A percentile compares a stretch with the other conserved stretches of the same genome.
Evolutionary conservation across 2,329 filamentous ascomycete species (phyloP).

Genomic region (Lasiodiplodia sp.): DNA sequence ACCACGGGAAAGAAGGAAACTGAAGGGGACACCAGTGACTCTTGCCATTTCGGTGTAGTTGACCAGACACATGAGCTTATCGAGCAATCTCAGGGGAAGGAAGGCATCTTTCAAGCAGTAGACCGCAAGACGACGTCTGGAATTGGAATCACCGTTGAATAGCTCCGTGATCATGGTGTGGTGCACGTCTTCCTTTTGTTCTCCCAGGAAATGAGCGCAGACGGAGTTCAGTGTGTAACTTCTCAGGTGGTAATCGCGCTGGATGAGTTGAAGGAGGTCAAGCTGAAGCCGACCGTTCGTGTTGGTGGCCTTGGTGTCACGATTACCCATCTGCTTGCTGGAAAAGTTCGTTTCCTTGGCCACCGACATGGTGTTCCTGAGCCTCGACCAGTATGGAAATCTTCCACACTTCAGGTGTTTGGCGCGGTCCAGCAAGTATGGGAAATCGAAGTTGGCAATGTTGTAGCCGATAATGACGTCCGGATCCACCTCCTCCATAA

Average conservation of each 20-base stretch:
- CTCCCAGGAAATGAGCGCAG: constrained; percentile 89
- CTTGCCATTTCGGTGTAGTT: constrained; percentile 99
- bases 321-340: constrained; percentile 97
- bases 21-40: constrained; percentile 98
- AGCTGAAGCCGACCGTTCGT: constrained; percentile 93
- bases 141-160: constrained; percentile 95
- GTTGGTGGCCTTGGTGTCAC: constrained; percentile 93
- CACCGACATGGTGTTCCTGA: constrained; percentile 74
- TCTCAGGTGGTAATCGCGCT: constrained; percentile 91
- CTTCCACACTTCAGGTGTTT: constrained; percentile 78
- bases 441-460: constrained; percentile 98
- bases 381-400: constrained; percentile 88
- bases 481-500: constrained; percentile 87
- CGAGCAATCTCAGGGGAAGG: constrained; percentile 90
- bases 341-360: constrained; percentile 86
- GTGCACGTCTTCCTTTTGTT: constrained; percentile 98
- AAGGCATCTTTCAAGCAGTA: constrained; percentile 99
- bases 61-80: constrained; percentile 97
- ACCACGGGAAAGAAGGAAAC: constrained; percentile 86
- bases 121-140: constrained; percentile 84
- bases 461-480: constrained; percentile 99
- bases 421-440: constrained; percentile 89
- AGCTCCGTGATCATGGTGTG: constrained; percentile 99
- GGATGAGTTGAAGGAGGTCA: constrained; percentile 91
- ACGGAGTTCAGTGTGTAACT: constrained; percentile 99